These are phyloP conservation scores for Cichorium intybus DNA, from an alignment of 140 eudicot genomes.

Conservation along the genomic window DNA sequence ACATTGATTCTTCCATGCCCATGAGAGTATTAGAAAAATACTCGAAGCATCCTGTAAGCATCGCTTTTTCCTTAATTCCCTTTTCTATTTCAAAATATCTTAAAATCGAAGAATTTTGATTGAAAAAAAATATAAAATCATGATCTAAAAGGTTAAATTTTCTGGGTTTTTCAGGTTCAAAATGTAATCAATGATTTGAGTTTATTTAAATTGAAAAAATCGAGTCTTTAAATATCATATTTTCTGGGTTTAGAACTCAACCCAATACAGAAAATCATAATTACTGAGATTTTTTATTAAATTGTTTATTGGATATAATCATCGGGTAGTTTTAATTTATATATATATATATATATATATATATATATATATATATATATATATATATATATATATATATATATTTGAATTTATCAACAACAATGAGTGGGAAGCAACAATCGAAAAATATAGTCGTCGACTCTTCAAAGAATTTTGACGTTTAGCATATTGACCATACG, in stretches of 20 bases:
- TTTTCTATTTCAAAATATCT: background rate
- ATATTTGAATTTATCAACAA: background rate
- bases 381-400: too few species aligned
- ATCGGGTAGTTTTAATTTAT: background rate
- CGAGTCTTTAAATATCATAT: background rate
- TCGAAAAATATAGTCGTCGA: slow-evolving; percentile 1
- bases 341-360: background rate
- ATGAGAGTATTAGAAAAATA: slow-evolving; percentile 37
- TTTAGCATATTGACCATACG: slow-evolving; percentile 13
- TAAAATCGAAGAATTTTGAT: background rate
- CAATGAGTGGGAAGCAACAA: slow-evolving; percentile 26
- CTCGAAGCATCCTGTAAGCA: slow-evolving; percentile 36
- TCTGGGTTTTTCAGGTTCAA: background rate
- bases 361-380: too few species aligned
- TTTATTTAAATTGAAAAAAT: background rate
- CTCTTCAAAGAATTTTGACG: slow-evolving; percentile 16
- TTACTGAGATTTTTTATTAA: background rate
- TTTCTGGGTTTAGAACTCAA: background rate
- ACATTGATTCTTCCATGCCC: slow-evolving; percentile 37
- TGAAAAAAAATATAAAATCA: background rate
- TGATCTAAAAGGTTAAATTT: background rate
- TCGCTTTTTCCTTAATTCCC: background rate
- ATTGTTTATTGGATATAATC: background rate
- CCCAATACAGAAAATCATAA: slow-evolving; percentile 1
- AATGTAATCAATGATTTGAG: background rate